Percentiles rank a stretch among this genome's conserved stretches.
Conservation (phyloP, 2,329 filamentous ascomycete genomes). For the Leptosphaerulina australis region DNA sequence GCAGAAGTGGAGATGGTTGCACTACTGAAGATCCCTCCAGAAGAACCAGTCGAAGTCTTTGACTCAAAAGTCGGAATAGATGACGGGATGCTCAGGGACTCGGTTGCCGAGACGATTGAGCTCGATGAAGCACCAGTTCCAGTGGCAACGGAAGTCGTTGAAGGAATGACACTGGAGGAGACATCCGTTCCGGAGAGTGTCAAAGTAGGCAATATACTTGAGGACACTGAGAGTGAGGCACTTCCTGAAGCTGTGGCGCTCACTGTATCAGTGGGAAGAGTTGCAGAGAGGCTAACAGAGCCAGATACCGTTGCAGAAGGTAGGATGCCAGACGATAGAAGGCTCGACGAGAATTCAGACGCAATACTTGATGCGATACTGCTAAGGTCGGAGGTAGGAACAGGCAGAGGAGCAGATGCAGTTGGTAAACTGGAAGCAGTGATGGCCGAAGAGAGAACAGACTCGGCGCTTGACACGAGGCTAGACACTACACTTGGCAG, state of each 20-base stretch:
- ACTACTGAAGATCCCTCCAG: slow-evolving; percentile 9
- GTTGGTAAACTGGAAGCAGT: slow-evolving; percentile 18
- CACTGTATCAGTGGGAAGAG: slow-evolving; percentile 11
- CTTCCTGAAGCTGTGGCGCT: slow-evolving; percentile 6
- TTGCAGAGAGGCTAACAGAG: slow-evolving; percentile 5
- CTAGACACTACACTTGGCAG: slow-evolving; percentile 28
- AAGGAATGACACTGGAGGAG: slow-evolving; percentile 11
- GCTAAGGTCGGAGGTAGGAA: slow-evolving; percentile 17
- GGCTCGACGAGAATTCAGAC: slow-evolving; percentile 17
- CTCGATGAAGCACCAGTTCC: slow-evolving; percentile 14
- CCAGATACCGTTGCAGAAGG: slow-evolving; percentile 18
- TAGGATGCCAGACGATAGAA: slow-evolving; percentile 15
- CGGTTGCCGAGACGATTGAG: slow-evolving; percentile 9
- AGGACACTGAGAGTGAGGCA: slow-evolving; percentile 16
- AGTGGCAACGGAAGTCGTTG: slow-evolving; percentile 1
- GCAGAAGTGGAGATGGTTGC: neutral
- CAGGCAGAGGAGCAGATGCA: slow-evolving; percentile 23
- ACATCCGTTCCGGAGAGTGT: slow-evolving; percentile 17
- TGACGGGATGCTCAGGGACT: slow-evolving; percentile 24
- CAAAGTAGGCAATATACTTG: slow-evolving; percentile 19
- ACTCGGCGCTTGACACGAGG: slow-evolving; percentile 24
- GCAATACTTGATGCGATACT: slow-evolving; percentile 22
- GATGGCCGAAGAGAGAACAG: slow-evolving; percentile 10
- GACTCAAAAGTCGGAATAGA: slow-evolving; percentile 31
- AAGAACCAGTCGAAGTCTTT: slow-evolving; percentile 13